Percentiles rank a stretch among this genome's conserved stretches.
Evolutionary conservation across 2,329 filamentous ascomycete species (phyloP).

Genomic region (Sphaerulina vaccinii): DNA sequence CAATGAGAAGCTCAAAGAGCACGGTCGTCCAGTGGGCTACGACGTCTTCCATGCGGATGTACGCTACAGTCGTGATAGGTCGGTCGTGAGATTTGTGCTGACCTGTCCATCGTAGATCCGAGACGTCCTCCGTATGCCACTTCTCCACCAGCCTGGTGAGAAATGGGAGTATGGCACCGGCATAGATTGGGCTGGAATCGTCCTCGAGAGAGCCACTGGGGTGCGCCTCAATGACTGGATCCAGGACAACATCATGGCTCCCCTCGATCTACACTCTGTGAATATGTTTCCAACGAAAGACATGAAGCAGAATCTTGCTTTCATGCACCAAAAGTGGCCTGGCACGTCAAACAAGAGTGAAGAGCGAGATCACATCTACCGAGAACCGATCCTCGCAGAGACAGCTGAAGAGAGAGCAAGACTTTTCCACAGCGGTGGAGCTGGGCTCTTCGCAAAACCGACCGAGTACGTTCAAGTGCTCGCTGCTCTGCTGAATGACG

Average conservation of each 20-base stretch:
- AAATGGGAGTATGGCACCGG: slow-evolving; percentile 58
- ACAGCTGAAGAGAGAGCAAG: slow-evolving; percentile 45
- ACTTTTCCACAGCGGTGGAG: slow-evolving; percentile 62
- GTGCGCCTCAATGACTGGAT: slow-evolving; percentile 48
- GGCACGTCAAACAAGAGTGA: slow-evolving; percentile 36
- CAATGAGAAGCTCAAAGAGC: slow-evolving; percentile 44
- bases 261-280: slow-evolving; percentile 50
- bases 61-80: no score
- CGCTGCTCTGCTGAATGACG: slow-evolving; percentile 62
- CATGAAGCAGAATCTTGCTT: slow-evolving; percentile 57
- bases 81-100: background rate
- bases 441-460: slow-evolving; percentile 59
- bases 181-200: slow-evolving; percentile 52
- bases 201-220: slow-evolving; percentile 48
- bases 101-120: slow-evolving; percentile 33
- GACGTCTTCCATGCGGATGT: slow-evolving; percentile 60
- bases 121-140: slow-evolving; percentile 52
- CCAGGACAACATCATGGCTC: slow-evolving; percentile 47
- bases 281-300: slow-evolving; percentile 57
- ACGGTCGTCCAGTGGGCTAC: slow-evolving; percentile 49
- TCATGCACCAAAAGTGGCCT: slow-evolving; percentile 55
- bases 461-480: slow-evolving; percentile 64
- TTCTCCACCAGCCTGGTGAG: slow-evolving; percentile 65
- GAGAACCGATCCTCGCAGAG: slow-evolving; percentile 47
- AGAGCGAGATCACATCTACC: slow-evolving; percentile 53